Conservation (phyloP, 2,329 filamentous ascomycete species). For the Colletotrichum sublineola region DNA sequence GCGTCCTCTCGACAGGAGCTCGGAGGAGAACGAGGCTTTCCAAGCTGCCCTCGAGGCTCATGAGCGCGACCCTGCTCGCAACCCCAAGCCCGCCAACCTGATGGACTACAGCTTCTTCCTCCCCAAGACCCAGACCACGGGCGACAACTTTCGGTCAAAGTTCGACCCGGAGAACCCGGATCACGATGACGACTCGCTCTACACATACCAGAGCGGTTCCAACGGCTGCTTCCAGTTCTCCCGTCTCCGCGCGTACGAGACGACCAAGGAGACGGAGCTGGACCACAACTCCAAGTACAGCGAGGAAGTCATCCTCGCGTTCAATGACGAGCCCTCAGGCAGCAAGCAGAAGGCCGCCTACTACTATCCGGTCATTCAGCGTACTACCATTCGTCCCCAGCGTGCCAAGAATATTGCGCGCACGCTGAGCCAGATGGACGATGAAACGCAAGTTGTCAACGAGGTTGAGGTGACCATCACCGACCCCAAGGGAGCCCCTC, state of each 20-base stretch:
- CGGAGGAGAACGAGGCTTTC: constrained; percentile 66
- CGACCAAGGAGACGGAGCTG: constrained; percentile 68
- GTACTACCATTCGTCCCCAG: constrained; percentile 72
- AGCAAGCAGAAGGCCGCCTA: constrained; percentile 70
- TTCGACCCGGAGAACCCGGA: constrained; percentile 71
- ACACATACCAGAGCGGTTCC: constrained; percentile 63
- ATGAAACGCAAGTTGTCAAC: constrained; percentile 66
- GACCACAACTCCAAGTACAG: constrained; percentile 72
- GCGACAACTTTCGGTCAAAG: constrained; percentile 69
- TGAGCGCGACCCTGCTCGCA: constrained; percentile 67
- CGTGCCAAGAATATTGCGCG: constrained; percentile 74
- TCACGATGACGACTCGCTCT: constrained; percentile 66
- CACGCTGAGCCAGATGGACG: constrained; percentile 59
- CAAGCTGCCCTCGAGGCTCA: constrained; percentile 65
- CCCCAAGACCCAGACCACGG: constrained; percentile 61
- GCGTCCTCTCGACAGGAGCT: constrained; percentile 68
- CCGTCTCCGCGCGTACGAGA: constrained; percentile 75
- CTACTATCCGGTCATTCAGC: constrained; percentile 78
- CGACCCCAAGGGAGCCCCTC: constrained; percentile 68
- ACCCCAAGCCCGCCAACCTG: constrained; percentile 68
- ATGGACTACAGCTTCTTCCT: constrained; percentile 79
- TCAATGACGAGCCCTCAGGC: constrained; percentile 61
- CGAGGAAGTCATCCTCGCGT: constrained; percentile 72
- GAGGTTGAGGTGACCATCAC: constrained; percentile 68
- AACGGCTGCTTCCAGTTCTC: constrained; percentile 71